phyloP scores from a whole-genome alignment of 805 yeast genomes.

The Zygoascus flipseniorum region DNA sequence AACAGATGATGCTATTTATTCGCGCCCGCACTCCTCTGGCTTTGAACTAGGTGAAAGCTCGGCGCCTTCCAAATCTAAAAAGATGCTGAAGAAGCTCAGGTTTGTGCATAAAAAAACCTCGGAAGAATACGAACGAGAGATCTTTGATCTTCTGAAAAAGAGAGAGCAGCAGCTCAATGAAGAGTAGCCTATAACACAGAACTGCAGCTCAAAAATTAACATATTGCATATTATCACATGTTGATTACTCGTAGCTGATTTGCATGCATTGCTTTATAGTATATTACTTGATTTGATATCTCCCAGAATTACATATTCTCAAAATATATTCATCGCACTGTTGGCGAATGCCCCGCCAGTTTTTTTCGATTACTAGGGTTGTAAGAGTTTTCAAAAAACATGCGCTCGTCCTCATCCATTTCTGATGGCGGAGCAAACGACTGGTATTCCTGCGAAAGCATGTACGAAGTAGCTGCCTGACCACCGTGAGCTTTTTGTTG shows the following conservation, averaged over 20 bases:
- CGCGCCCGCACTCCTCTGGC: neutral
- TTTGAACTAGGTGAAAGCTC: neutral
- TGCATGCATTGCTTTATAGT: neutral
- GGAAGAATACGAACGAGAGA: conserved; percentile 28
- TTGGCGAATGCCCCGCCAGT: neutral
- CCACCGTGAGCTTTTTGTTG: conserved; percentile 12
- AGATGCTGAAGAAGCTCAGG: conserved; percentile 21
- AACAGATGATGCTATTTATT: neutral
- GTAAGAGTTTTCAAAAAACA: conserved; percentile 1
- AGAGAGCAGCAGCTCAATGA: conserved; percentile 27
- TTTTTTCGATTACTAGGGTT: neutral
- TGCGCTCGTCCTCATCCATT: conserved; percentile 8
- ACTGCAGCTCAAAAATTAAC: neutral
- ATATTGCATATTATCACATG: neutral
- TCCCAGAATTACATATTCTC: neutral
- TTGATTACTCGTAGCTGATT: neutral
- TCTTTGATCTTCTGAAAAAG: conserved; percentile 28
- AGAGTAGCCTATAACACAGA: neutral
- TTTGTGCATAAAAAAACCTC: conserved; percentile 21
- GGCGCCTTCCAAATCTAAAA: conserved; percentile 3
- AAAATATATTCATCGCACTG: neutral
- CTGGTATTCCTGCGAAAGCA: conserved; percentile 14
- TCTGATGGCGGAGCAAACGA: conserved; percentile 11
- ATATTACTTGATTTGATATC: neutral
- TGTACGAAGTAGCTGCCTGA: conserved; percentile 4